Evolutionary conservation across 2,329 filamentous ascomycete genomes (phyloP).

Genomic region (Colletotrichum lupini): DNA sequence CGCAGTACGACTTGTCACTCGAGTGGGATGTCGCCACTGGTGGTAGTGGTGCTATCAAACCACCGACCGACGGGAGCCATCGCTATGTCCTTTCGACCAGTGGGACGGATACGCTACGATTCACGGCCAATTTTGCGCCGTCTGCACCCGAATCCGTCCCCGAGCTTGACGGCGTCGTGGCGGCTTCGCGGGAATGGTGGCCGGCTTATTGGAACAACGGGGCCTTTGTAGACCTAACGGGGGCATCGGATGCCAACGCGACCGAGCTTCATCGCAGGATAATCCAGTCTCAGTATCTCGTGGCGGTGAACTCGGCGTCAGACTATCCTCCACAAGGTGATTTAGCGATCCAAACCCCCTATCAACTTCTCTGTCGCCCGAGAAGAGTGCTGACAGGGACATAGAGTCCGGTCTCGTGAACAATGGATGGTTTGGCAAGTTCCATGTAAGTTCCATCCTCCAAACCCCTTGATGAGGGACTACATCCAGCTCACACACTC

Average conservation of each 20-base stretch:
- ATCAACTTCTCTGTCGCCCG: too few species aligned
- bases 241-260: slow-evolving; percentile 51
- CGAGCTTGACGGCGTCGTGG: slow-evolving; percentile 41
- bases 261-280: slow-evolving; percentile 63
- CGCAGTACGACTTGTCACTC: slow-evolving; percentile 53
- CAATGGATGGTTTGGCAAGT: slow-evolving; percentile 68
- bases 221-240: slow-evolving; percentile 62
- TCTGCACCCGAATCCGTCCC: slow-evolving; percentile 37
- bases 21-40: slow-evolving; percentile 45
- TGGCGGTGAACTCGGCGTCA: slow-evolving; percentile 63
- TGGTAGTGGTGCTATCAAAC: slow-evolving; percentile 44
- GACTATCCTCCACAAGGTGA: slow-evolving; percentile 57
- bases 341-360: slow-evolving; percentile 35
- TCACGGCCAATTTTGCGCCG: slow-evolving; percentile 48
- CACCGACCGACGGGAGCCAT: slow-evolving; percentile 50
- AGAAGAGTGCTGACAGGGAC: not conserved
- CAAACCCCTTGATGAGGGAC: not conserved
- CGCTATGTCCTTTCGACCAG: slow-evolving; percentile 52
- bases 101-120: slow-evolving; percentile 41
- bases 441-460: slow-evolving; percentile 50
- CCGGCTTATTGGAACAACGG: slow-evolving; percentile 59
- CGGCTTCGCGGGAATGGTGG: slow-evolving; percentile 57
- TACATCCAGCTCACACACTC: not conserved
- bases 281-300: slow-evolving; percentile 64
- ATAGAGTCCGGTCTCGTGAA: slow-evolving; percentile 58